Evolutionary conservation across 371 early-diverging fungal genomes (phyloP).

Genomic region (Mucor irregularis): DNA sequence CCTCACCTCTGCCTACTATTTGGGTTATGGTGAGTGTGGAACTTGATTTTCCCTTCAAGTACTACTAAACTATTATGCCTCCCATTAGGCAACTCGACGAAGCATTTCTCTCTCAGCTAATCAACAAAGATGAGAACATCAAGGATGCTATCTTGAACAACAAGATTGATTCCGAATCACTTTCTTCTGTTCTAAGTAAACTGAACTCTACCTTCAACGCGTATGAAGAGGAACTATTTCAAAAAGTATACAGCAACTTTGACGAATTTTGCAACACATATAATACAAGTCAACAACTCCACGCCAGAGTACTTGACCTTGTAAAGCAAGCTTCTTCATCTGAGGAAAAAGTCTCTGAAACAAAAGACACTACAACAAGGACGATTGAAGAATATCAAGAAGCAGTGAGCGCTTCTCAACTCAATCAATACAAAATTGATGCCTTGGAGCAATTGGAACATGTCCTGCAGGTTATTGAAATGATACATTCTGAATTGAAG

Average conservation of each 20-base stretch:
- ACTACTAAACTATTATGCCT: conserved; percentile 10
- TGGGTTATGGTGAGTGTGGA: too few relatives aligned
- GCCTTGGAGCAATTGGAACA: conserved; percentile 8
- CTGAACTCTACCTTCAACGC: conserved; percentile 16
- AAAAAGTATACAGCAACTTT: conserved; percentile 12
- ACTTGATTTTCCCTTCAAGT: not conserved
- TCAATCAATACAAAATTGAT: conserved; percentile 17
- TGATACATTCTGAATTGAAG: not conserved
- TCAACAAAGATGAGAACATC: conserved; percentile 1
- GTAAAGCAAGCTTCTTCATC: not conserved
- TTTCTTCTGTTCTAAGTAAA: conserved; percentile 6
- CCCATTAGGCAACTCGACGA: conserved; percentile 20
- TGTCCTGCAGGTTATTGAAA: not conserved
- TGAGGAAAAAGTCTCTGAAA: not conserved
- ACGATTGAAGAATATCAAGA: conserved; percentile 16
- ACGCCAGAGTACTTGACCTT: not conserved
- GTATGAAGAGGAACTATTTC: conserved; percentile 18
- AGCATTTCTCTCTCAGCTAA: conserved; percentile 16
- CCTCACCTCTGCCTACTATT: too few relatives aligned
- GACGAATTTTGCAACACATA: conserved; percentile 15
- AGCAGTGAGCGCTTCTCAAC: conserved; percentile 5
- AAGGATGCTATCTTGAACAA: not conserved
- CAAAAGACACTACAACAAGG: not conserved
- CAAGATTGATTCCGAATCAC: conserved; percentile 3
- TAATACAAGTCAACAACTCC: conserved; percentile 9